These are phyloP conservation scores for Cornus controversa DNA, from an alignment of 148 eudicot genomes.

Conservation along the genomic window DNA sequence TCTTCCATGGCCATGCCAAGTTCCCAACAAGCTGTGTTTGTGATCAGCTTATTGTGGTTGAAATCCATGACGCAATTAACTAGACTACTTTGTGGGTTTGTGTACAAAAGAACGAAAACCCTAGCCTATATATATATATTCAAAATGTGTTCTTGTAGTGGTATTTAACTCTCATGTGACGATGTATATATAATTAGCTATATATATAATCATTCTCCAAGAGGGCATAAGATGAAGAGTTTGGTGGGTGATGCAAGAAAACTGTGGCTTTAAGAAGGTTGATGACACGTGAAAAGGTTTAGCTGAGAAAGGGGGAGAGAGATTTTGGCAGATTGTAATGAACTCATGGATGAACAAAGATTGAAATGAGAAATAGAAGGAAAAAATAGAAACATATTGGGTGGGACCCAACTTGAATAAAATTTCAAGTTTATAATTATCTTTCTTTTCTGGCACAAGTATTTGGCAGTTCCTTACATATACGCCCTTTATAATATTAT, in stretches of 20 bases:
- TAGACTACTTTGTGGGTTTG: slow-evolving; percentile 15
- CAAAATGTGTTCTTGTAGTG: slow-evolving; percentile 29
- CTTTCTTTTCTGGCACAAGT: no score
- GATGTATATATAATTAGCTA: not conserved
- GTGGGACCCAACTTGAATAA: no score
- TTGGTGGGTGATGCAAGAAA: not conserved
- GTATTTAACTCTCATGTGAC: not conserved
- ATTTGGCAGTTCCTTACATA: no score
- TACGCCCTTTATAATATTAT: no score
- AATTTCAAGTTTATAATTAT: no score
- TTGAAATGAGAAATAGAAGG: no score
- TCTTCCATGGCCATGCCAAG: slow-evolving; percentile 39
- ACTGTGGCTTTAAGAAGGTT: not conserved
- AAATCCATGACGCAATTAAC: slow-evolving; percentile 41
- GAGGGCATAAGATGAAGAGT: not conserved
- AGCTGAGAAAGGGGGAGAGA: not conserved
- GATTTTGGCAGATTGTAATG: not conserved
- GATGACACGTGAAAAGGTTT: not conserved
- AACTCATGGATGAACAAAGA: not conserved
- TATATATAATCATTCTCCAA: not conserved
- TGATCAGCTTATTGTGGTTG: slow-evolving; percentile 28
- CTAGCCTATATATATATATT: no score
- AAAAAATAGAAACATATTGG: no score
- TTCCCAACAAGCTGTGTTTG: slow-evolving; percentile 17
- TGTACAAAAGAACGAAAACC: slow-evolving; percentile 19